Base-by-base conservation (phyloP, 805 yeast genomes). In the Wickerhamomyces subpelliculosus region DNA sequence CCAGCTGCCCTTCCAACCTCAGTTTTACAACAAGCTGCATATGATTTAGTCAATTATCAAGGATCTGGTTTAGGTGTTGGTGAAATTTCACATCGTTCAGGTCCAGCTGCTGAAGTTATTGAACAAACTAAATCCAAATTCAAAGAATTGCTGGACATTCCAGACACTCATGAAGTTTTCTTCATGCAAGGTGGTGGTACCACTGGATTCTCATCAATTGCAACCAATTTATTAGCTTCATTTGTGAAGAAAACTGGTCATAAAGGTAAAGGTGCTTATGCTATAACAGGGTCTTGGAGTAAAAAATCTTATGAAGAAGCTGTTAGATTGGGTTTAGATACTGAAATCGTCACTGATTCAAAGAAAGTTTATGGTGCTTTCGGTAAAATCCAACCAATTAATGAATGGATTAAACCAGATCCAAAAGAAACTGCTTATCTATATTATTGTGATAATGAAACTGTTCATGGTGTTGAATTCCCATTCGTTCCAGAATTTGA, bases 161-260 rank as follows among this genome's bases (percentile, higher is more conserved):
- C 97, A 24, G 95, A 85, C 43, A 82, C 95, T 24, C 95, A 93
- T 59, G 97, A 88, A 60, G 90, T 90, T 2, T 81, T 93, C 58
- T 93, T 90, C 65, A 62, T 90, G 64, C 99, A 93, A 67, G 97
- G 98, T 47, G 98, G 99, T 45, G 98, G 97, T 43, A 90, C 97
- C 37, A 83, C 88, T 23, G 97, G 96, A 6, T 93, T 93, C 51
- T 84, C 97, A 4, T 78, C 96, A 5, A 71, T 86, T 34, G 87
- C 86, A 10, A 78, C 89, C 51, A 90, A 89, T 58, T 59, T 93
- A 61, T 59, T 83, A 43, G 95, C 96, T 20, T 69, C 82, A 17
- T 76, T 74, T 60, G 83, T 82, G 33, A 77, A 76, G 47, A 79
- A 72, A 55, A 74, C 82, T 16, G 93, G 90, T 30, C 78, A 77